Evolutionary conservation across 2,329 filamentous ascomycete species (phyloP), one percentile per base, ranked within the genome.

Genomic region (Colletotrichum sp.): DNA sequence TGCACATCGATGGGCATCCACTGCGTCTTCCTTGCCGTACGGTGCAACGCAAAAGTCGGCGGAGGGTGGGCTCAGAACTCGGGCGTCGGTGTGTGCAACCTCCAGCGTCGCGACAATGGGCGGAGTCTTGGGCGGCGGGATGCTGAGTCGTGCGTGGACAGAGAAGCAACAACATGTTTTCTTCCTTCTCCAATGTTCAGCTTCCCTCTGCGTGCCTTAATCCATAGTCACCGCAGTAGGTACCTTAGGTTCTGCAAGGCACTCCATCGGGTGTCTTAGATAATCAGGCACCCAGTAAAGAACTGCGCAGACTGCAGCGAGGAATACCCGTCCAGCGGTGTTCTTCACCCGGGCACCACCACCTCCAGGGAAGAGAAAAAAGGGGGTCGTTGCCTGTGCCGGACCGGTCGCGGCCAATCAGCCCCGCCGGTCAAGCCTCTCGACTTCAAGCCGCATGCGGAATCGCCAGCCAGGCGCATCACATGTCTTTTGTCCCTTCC

Each of bases 371-470:
- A 57, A 62, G 55, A 12, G 29, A 13, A 27, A 69, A 69, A 62
- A 61, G 36, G 67, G 67, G 67, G 68, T 70, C 57, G n/a, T 70
- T 22, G 52, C 32, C 30, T 69, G 52, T 36, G 32, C 59, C 39
- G 36, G 57, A 29, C 70, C 66, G 70, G 59, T 49, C 73, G 70
- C 73, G 70, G 73, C 70, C 64, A 69, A 76, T 73, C 59, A 73
- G 29, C 70, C 73, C 64, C 59, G 57, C 70, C 70, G 30, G 32
- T 69, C 73, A 69, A 73, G 64, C 69, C 39, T 63, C 57, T 61
- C 44, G 44, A 65, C 69, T 65, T 22, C 39, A 73, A 55, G 70
- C 73, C 64, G 73, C 73, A 76, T 76, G 73, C 73, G 70, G 73
- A 62, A 69, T 65, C 70, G 27, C 57, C 34, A 69, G 34, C 32